Evolutionary conservation across 1,284 basidiomycete genomes (phyloP), one percentile per base, ranked within the genome.

Genomic region (Ganoderma leucocontextum): DNA sequence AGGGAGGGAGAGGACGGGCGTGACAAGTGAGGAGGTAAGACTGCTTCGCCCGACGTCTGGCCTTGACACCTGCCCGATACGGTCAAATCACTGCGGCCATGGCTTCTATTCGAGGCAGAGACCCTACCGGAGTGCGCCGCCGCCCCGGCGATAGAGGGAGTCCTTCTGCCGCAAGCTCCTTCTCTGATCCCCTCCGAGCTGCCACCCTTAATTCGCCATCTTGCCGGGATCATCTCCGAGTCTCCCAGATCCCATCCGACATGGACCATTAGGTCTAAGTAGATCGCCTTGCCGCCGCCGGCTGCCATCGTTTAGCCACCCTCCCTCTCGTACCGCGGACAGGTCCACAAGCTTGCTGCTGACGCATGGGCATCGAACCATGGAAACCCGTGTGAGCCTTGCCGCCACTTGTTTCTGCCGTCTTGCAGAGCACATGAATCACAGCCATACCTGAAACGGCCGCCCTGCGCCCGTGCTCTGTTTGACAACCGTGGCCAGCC

Each of bases 1-100:
- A 62, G 35, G 19, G 36, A 33, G 10, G 35, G 57, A 44, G 47
- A 38, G n/a, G 41, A 61, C 36, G 25, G 53, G 29, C n/a, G 44
- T 58, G 67, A 65, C 53, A 62, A 60, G 52, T 42, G 10, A 19
- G 13, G 66, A 69, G 62, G 63, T 58, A 63, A 63, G 60, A 59
- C 62, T 60, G 66, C 58, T 62, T 66, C 71, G 69, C 67, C 58
- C 57, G 66, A 70, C 66, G 68, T 72, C 68, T 55, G 39, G 41
- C 65, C 55, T 55, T 70, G 71, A 67, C 71, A 70, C 61, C 69
- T 72, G 64, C 71, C 71, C 19, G 22, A 64, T 68, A 29, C 19
- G 67, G 71, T 35, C 70, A 68, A 41, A 68, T 68, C 67, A 60
- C 49, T 41, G 57, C 63, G 15, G 36, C 22, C 44, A 17, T 55